phyloP scores from a whole-genome alignment of 2,329 filamentous ascomycete species.

The Colletotrichum shisoi region DNA sequence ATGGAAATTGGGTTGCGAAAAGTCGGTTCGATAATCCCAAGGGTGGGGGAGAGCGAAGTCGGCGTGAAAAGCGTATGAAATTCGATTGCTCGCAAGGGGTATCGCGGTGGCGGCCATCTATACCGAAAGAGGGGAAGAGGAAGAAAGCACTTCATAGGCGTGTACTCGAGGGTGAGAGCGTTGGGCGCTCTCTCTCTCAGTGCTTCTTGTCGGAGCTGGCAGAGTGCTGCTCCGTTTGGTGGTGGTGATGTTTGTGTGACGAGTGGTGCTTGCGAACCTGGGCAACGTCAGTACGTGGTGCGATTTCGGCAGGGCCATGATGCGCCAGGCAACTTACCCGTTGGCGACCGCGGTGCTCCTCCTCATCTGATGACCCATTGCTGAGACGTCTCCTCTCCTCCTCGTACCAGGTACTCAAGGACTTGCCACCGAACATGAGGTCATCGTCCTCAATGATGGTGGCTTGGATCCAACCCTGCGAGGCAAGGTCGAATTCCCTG shows the following conservation, averaged over 20 bases:
- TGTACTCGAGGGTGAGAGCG: no score
- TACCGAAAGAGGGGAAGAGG: slow-evolving; percentile 19
- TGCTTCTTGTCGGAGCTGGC: slow-evolving; percentile 37
- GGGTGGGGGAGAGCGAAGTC: background rate
- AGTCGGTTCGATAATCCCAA: slow-evolving; percentile 17
- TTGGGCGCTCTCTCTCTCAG: slow-evolving; percentile 22
- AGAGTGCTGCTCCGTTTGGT: slow-evolving; percentile 32
- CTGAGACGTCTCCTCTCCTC: slow-evolving; percentile 61
- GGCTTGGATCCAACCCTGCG: slow-evolving; percentile 59
- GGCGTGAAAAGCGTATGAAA: slow-evolving; percentile 38
- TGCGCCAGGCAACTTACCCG: slow-evolving; percentile 44
- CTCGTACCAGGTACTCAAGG: slow-evolving; percentile 67
- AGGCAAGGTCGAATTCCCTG: slow-evolving; percentile 47
- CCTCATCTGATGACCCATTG: slow-evolving; percentile 51
- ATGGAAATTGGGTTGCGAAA: slow-evolving; percentile 17
- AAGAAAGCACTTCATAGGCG: background rate
- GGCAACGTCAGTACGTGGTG: slow-evolving; percentile 15
- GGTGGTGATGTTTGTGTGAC: slow-evolving; percentile 36
- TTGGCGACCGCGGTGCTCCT: slow-evolving; percentile 52
- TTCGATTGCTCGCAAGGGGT: slow-evolving; percentile 37
- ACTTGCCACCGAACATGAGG: slow-evolving; percentile 67
- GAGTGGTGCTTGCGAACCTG: slow-evolving; percentile 39
- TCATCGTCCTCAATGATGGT: slow-evolving; percentile 69
- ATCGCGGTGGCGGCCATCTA: slow-evolving; percentile 35
- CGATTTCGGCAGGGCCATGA: background rate